Evolutionary conservation across 768 basidiomycete species (phyloP), one percentile per base, ranked within the genome.

Genomic region (Clathrus columnatus): DNA sequence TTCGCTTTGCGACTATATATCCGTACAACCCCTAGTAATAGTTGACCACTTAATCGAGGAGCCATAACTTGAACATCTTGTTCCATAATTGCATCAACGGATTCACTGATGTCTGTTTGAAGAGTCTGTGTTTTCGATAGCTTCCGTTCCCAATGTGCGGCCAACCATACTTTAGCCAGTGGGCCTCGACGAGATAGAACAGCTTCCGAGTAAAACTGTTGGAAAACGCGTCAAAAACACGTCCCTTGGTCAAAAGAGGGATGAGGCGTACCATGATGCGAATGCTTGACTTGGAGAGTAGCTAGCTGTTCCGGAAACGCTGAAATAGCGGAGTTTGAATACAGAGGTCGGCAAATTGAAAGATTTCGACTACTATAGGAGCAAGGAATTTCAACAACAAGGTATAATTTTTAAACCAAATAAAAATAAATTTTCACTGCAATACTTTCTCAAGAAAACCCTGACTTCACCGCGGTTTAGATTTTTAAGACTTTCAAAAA

Each of bases 1-100:
- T 97, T 96, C 17, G 94, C 93, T 68, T 99, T 99, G 44, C 95
- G 79, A 64, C 91, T 93, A 70, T 99, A 99, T 65, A 99, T 98
- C 54, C 96, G 81, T 52, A 95, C 92, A 46, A 99, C 95, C 62
- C 96, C 96, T 43, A 99, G 81, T 53, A 99, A 80, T 47, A 99
- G 77, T 63, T 98, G 96, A 5, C 96, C 96, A 44, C 91, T 96
- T n/a, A 98, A 75, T 48, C 96, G 85, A 24, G 98, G 83, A 2
- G 95, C 93, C 84, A 97, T 94, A 46, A 89, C 70, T 66, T 91
- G 92, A 48, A 89, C 78, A 67, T 96, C 92, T 69, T 94, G 88
- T 18, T 84, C 88, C 78, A 97, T 85, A 65, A 98, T 99, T 18
- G 92, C 93, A 85, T 91, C 90, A 62, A 95, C 91, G 53, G 90